Evolutionary conservation across 2,329 filamentous ascomycete species (phyloP).

Genomic region (Ilyonectria destructans): DNA sequence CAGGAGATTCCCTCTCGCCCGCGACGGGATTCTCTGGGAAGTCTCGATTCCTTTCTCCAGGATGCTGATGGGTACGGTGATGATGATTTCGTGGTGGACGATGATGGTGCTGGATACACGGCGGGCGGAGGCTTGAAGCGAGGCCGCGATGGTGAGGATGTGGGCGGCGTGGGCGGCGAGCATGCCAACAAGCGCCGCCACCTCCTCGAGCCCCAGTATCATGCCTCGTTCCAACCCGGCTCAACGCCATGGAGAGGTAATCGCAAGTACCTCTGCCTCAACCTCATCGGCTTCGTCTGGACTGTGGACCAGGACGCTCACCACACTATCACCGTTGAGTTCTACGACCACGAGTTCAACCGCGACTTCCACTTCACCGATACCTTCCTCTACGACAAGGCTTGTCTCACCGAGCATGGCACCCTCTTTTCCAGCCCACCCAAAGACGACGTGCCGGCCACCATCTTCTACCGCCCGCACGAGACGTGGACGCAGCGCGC

Average conservation of each 20-base stretch:
- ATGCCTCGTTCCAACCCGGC: conserved; percentile 92
- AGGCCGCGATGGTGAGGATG: conserved; percentile 68
- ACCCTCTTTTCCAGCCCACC: conserved; percentile 88
- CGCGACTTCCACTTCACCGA: conserved; percentile 98
- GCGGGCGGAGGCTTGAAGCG: conserved; percentile 69
- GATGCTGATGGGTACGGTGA: conserved; percentile 70
- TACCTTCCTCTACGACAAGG: conserved; percentile 95
- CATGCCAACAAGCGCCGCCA: conserved; percentile 67
- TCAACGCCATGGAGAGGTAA: conserved; percentile 97
- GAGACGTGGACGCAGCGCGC: conserved; percentile 94
- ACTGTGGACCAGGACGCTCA: conserved; percentile 95
- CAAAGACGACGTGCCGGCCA: conserved; percentile 76
- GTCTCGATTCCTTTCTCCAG: conserved; percentile 84
- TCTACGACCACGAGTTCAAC: conserved; percentile 94
- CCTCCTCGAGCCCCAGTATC: conserved; percentile 75
- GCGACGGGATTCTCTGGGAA: conserved; percentile 79
- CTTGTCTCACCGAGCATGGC: conserved; percentile 89
- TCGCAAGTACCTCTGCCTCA: conserved; percentile 92
- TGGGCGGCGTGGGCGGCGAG: conserved; percentile 57
- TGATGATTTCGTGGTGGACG: conserved; percentile 93
- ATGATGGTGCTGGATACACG: conserved; percentile 93
- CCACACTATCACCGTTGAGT: conserved; percentile 96
- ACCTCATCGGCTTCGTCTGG: conserved; percentile 95
- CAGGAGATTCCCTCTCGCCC: conserved; percentile 64
- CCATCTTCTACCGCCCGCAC: conserved; percentile 96